These are phyloP conservation scores for Periconia sp. DNA, from an alignment of 2,329 filamentous ascomycete genomes.

Conservation along the genomic window DNA sequence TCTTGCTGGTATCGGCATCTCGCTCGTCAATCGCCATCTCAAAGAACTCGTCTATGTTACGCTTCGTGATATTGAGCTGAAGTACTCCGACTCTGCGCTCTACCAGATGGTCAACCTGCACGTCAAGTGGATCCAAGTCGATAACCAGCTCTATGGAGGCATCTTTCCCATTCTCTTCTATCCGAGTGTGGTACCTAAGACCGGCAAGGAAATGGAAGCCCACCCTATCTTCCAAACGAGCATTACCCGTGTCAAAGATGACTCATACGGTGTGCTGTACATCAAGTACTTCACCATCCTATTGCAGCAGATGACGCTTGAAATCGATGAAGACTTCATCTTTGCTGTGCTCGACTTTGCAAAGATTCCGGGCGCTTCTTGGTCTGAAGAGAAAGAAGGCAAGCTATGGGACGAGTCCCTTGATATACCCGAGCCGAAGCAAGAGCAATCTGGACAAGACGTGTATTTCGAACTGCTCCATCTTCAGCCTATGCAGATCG, in stretches of 20 bases:
- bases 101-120: slow-evolving; percentile 91
- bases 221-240: slow-evolving; percentile 94
- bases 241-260: slow-evolving; percentile 94
- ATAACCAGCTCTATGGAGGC: slow-evolving; percentile 97
- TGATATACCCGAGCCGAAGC: slow-evolving; percentile 89
- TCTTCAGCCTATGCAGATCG: slow-evolving; percentile 96
- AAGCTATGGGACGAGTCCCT: slow-evolving; percentile 87
- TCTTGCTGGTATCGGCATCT: slow-evolving; percentile 89
- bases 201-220: slow-evolving; percentile 92
- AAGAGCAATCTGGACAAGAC: slow-evolving; percentile 84
- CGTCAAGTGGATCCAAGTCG: slow-evolving; percentile 98
- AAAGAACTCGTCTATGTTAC: slow-evolving; percentile 94
- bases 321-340: slow-evolving; percentile 97
- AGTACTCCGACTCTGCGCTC: slow-evolving; percentile 89
- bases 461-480: slow-evolving; percentile 98
- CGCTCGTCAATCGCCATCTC: slow-evolving; percentile 88
- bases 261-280: slow-evolving; percentile 96
- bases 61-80: slow-evolving; percentile 86
- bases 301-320: slow-evolving; percentile 96
- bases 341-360: slow-evolving; percentile 94
- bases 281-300: slow-evolving; percentile 97
- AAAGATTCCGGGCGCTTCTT: slow-evolving; percentile 88
- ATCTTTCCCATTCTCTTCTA: slow-evolving; percentile 98
- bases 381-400: slow-evolving; percentile 82
- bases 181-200: slow-evolving; percentile 96